phyloP scores from a whole-genome alignment of 2,329 filamentous ascomycete genomes.

The Madurella mycetomatis region DNA sequence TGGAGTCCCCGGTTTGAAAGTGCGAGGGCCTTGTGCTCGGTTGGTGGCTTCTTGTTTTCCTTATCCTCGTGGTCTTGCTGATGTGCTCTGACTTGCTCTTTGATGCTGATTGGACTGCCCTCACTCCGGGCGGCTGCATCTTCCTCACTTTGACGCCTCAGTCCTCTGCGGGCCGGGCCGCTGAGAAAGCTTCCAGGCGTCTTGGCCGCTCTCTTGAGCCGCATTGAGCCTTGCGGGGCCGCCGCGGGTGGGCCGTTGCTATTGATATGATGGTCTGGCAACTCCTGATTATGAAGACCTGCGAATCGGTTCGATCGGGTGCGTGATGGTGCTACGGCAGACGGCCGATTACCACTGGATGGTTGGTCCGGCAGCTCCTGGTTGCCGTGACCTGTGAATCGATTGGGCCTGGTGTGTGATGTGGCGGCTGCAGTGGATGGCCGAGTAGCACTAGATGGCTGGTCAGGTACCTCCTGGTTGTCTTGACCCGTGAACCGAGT shows the following conservation, averaged over 20 bases:
- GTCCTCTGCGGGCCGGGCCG: slow-evolving; percentile 71
- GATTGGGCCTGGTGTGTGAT: too few species aligned
- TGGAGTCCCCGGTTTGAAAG: too few species aligned
- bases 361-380: slow-evolving; percentile 43
- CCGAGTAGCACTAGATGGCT: too few species aligned
- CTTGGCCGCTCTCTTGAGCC: slow-evolving; percentile 72
- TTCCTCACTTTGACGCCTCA: slow-evolving; percentile 63
- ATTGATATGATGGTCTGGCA: too few species aligned
- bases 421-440: too few species aligned
- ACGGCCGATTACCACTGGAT: not conserved
- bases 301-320: too few species aligned
- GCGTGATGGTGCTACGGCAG: not conserved
- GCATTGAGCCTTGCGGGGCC: slow-evolving; percentile 67
- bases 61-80: not conserved
- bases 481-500: too few species aligned
- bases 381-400: slow-evolving; percentile 37
- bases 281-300: too few species aligned
- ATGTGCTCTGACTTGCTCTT: slow-evolving; percentile 44
- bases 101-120: slow-evolving; percentile 29
- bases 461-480: too few species aligned
- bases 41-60: not conserved
- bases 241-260: slow-evolving; percentile 40
- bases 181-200: slow-evolving; percentile 73
- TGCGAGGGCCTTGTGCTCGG: too few species aligned
- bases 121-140: slow-evolving; percentile 48